Evolutionary conservation across 2,329 filamentous ascomycete genomes (phyloP), one percentile per base, ranked within the genome.

Genomic region (Exutisphaerella laricina): DNA sequence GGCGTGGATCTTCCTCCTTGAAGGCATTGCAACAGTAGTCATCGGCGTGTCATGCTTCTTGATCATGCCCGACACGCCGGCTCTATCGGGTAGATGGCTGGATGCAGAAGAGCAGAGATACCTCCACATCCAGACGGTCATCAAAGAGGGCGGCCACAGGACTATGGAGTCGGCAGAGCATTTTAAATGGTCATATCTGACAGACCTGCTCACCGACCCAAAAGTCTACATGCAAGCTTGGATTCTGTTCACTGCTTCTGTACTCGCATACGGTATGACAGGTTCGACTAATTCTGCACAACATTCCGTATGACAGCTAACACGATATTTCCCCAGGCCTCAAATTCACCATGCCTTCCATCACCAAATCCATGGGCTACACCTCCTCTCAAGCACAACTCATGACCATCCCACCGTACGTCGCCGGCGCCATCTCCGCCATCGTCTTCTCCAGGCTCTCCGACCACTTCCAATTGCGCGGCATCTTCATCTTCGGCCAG

Each of bases 401-500:
- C 3, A 41, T 59, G 28, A 58, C 54, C 22, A 54, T 59, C 4
- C 58, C 58, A n/a, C 54, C 56, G 3, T 61, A 60, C 36, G 49
- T 63, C 5, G 51, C 52, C 26, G 63, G 58, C 17, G 61, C 58
- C 4, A 55, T 65, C 35, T 54, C 55, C 9, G 55, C 61, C 4
- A 37, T 49, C 25, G 34, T 25, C 14, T 33, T 53, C 1, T 80
- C 80, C 0, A 61, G 77, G 6, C 59, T 78, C 0, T 80, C 79
- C 0, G 81, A 85, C 51, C 70, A 68, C 10, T 65, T 73, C 0
- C 69, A 70, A 1, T 70, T 71, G 18, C 73, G 81, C 8, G 78
- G 79, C 0, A 66, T 78, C 1, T 84, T 84, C 55, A 77, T 85
- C 53, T 42, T 55, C 13, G 50, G 48, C 2, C 54, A 50, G 5